These are phyloP conservation scores for Deuterostichococcus epilithicus DNA, from an alignment of 139 green algal genomes.

Conservation along the genomic window DNA sequence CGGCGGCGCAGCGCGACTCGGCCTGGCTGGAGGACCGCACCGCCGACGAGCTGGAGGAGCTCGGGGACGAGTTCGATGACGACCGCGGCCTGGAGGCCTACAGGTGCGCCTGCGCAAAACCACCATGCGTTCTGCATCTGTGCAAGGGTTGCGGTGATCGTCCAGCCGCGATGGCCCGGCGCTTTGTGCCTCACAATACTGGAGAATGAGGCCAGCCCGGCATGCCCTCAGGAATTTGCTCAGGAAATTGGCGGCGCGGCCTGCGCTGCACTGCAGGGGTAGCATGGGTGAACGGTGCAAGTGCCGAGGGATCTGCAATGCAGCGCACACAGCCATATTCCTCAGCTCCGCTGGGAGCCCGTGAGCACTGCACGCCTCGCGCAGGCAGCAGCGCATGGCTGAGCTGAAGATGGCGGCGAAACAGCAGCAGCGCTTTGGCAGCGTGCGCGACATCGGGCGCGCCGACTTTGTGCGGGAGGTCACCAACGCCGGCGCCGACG, in stretches of 20 bases:
- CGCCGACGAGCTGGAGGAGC: constrained; percentile 53
- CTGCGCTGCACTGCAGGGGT: too few species aligned
- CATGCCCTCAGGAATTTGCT: neutral
- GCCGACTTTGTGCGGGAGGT: constrained; percentile 81
- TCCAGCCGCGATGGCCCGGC: neutral
- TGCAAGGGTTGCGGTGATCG: neutral
- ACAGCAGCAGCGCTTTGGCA: constrained; percentile 49
- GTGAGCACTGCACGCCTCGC: neutral
- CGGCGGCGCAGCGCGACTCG: constrained; percentile 17
- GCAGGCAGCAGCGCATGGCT: constrained; percentile 64
- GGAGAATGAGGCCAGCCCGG: too few species aligned
- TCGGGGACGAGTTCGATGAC: constrained; percentile 76
- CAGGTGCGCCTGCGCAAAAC: constrained; percentile 28
- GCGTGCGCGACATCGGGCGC: constrained; percentile 58
- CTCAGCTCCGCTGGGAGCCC: neutral
- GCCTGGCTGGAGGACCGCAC: constrained; percentile 47
- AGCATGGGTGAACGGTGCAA: too few species aligned
- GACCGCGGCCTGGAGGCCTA: constrained; percentile 74
- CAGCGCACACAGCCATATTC: neutral
- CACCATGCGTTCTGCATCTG: neutral
- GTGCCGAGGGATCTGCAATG: neutral
- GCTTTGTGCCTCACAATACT: neutral
- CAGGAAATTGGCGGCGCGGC: too few species aligned
- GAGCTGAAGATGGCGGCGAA: constrained; percentile 53
- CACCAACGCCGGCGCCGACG: constrained; percentile 60